Conservation (phyloP, 2,329 filamentous ascomycete species). For the Colletotrichum lini region DNA sequence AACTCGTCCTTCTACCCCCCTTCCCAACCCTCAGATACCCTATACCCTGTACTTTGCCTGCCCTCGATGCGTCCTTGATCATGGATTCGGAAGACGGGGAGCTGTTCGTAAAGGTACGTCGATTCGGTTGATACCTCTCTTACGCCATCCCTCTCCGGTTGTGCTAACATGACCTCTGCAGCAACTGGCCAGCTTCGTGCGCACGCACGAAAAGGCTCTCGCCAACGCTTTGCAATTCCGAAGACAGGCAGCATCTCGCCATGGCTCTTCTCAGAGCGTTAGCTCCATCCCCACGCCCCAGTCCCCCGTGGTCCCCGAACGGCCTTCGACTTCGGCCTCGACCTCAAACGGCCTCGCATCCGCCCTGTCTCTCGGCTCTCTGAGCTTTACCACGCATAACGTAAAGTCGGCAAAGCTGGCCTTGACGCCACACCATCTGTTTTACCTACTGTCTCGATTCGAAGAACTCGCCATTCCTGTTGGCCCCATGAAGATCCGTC, state of each 20-base stretch:
- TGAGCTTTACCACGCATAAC: slow-evolving; percentile 87
- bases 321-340: slow-evolving; percentile 76
- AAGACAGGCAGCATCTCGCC: slow-evolving; percentile 77
- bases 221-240: slow-evolving; percentile 94
- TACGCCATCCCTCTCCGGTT: background rate
- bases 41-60: slow-evolving; percentile 36
- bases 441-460: slow-evolving; percentile 95
- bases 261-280: slow-evolving; percentile 78
- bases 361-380: slow-evolving; percentile 86
- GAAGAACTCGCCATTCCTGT: slow-evolving; percentile 92
- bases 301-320: slow-evolving; percentile 68
- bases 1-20: slow-evolving; percentile 34
- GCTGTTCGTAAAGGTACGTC: slow-evolving; percentile 85
- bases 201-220: slow-evolving; percentile 96
- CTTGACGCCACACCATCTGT: slow-evolving; percentile 95
- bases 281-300: slow-evolving; percentile 70
- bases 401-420: slow-evolving; percentile 93
- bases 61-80: slow-evolving; percentile 67
- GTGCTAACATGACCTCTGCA: slow-evolving; percentile 54
- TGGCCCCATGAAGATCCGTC: slow-evolving; percentile 94
- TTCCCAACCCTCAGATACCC: slow-evolving; percentile 40
- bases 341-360: slow-evolving; percentile 83
- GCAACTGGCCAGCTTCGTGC: slow-evolving; percentile 97
- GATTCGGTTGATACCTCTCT: background rate
- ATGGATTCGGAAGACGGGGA: slow-evolving; percentile 94